Base-by-base conservation (phyloP, 306 rosid species). In the Begonia peltatifolia region DNA sequence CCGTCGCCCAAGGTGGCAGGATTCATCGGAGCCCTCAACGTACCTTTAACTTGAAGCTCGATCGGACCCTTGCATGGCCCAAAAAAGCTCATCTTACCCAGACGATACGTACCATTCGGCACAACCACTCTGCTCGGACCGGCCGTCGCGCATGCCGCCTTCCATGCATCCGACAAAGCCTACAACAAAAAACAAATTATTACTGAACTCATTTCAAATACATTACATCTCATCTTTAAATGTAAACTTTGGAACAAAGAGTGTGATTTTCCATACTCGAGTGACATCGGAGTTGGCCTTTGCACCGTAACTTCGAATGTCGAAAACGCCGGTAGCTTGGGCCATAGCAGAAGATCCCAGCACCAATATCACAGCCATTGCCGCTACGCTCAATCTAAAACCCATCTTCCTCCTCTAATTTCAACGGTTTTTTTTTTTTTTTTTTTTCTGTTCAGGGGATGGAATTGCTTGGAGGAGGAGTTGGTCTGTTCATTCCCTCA, bases 31-130 rank as follows among this genome's bases (percentile, higher is more conserved):
- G 89, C 74, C 56, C 53, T 48, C 15, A 81, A 23, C 47, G 68
- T 67, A 13, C 79, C 83, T 2, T 52, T 38, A 9, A 63, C 4
- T 13, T 42, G 51, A 25, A 77, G 0, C 36, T 60, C 74, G 15
- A 67, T 52, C 0, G 71, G 69, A 42, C 67, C 73, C 52, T 68
- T 65, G 71, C 82, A 72, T 12, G 79, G 82, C 0, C 79, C 82
- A 17, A 10, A 6, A 9, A 72, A 18, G 1, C 0, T 41, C 11
- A 60, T 52, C 7, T 16, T 42, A 12, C 20, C 20, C 30, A 72
- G 6, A 0, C 14, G 46, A 56, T 11, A 73, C 12, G 23, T 58
- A 14, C 71, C 71, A 12, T 16, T 20, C 6, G 68, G 69, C 30
- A 68, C 6, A 14, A 61, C 11, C 17, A 77, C 11, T 42, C 9